These are phyloP conservation scores for Geum urbanum DNA, from an alignment of 306 rosid species.

Conservation along the genomic window DNA sequence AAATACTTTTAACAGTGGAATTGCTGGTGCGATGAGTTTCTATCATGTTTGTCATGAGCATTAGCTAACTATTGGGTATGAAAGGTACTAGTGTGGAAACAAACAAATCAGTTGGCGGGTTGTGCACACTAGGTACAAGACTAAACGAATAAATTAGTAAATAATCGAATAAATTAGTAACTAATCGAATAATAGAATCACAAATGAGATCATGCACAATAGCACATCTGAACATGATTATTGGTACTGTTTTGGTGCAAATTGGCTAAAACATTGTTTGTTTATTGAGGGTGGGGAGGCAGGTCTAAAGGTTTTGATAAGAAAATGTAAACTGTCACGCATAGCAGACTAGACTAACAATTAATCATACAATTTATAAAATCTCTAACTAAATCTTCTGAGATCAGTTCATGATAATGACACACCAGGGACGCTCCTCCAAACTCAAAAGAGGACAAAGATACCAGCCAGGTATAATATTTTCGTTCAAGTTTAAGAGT, in stretches of 20 bases:
- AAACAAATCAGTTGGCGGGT: neutral
- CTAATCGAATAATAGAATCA: neutral
- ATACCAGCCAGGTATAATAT: slow-evolving; percentile 11
- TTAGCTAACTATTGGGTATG: neutral
- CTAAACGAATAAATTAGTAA: neutral
- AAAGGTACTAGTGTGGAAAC: neutral
- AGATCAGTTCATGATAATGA: slow-evolving; percentile 46
- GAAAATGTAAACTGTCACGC: slow-evolving; percentile 22
- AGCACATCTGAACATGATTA: neutral
- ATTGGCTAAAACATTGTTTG: neutral
- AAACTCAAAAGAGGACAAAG: slow-evolving; percentile 45
- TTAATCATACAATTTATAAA: neutral
- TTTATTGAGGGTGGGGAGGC: neutral
- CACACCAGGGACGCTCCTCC: slow-evolving; percentile 36
- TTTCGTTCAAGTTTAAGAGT: too few relatives aligned
- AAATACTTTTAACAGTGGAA: neutral
- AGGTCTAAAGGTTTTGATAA: neutral
- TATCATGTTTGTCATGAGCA: neutral
- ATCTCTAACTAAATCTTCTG: slow-evolving; percentile 45
- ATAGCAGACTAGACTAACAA: slow-evolving; percentile 1
- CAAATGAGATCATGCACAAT: neutral
- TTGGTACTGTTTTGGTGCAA: neutral
- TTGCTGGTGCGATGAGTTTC: neutral
- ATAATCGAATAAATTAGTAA: neutral
- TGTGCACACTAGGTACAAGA: neutral